These are phyloP conservation scores for Metschnikowia lochheadii DNA, from an alignment of 805 yeast genomes.

Conservation along the genomic window DNA sequence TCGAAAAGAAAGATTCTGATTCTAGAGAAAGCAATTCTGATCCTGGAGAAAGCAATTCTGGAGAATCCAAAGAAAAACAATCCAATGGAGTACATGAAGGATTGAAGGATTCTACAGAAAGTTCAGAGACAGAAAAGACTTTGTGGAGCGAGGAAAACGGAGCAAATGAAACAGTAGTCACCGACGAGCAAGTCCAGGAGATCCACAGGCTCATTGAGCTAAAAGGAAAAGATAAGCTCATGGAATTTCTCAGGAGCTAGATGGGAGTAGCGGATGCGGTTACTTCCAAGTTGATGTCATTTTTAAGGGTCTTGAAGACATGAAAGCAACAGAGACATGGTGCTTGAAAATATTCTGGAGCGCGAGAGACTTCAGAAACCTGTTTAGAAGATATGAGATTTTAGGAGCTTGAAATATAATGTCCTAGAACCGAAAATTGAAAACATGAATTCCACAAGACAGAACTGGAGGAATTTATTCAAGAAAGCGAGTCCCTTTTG, in stretches of 20 bases:
- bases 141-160: background rate
- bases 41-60: background rate
- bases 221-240: conserved; percentile 65
- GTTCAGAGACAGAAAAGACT: background rate
- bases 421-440: too few species aligned
- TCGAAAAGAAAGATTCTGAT: background rate
- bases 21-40: background rate
- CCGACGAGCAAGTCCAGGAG: conserved; percentile 13
- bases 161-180: background rate
- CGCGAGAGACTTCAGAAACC: too few species aligned
- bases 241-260: conserved; percentile 47
- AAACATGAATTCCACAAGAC: too few species aligned
- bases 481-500: too few species aligned
- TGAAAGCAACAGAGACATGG: too few species aligned
- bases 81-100: background rate
- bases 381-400: too few species aligned
- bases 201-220: conserved; percentile 58
- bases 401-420: too few species aligned
- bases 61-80: background rate
- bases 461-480: too few species aligned
- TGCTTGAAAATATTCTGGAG: too few species aligned
- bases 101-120: background rate
- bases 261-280: too few species aligned
- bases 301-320: too few species aligned
- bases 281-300: too few species aligned